phyloP scores from a whole-genome alignment of 2,329 filamentous ascomycete species.

The Periglandula ipomoeae region DNA sequence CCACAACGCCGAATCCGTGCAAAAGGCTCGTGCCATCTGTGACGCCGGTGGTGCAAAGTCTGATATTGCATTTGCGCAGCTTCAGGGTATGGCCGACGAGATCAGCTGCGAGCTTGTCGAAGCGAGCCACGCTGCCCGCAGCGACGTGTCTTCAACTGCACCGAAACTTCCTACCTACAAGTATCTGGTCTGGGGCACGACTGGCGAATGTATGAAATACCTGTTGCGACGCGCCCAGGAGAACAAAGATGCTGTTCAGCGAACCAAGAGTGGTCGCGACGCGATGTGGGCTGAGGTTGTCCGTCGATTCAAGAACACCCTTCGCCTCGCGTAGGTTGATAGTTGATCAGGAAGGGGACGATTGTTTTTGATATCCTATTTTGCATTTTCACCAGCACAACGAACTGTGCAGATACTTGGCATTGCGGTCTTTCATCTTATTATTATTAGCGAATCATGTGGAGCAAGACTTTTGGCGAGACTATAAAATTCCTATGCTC shows the following conservation, averaged over 20 bases:
- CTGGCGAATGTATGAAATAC: constrained; percentile 80
- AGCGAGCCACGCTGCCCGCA: constrained; percentile 22
- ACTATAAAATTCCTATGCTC: background rate
- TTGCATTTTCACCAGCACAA: background rate
- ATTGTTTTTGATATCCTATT: background rate
- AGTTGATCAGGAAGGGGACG: no score
- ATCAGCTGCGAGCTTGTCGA: constrained; percentile 58
- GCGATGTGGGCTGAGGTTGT: constrained; percentile 55
- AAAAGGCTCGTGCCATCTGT: constrained; percentile 42
- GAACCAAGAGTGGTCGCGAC: constrained; percentile 52
- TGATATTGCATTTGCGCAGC: constrained; percentile 48
- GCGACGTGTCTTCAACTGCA: constrained; percentile 16
- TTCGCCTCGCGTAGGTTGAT: constrained; percentile 18
- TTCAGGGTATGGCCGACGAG: constrained; percentile 95
- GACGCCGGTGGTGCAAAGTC: constrained; percentile 33
- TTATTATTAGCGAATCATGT: constrained; percentile 4
- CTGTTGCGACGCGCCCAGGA: constrained; percentile 54
- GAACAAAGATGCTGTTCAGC: constrained; percentile 60
- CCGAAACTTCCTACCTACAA: constrained; percentile 53
- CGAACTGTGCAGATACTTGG: background rate
- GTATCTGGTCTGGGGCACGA: constrained; percentile 62
- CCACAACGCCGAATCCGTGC: constrained; percentile 70
- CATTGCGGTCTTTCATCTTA: background rate
- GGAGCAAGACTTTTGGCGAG: background rate
- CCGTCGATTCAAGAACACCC: constrained; percentile 38